These are phyloP conservation scores for Podospora didyma DNA, from an alignment of 495 filamentous ascomycete species.

Conservation along the genomic window DNA sequence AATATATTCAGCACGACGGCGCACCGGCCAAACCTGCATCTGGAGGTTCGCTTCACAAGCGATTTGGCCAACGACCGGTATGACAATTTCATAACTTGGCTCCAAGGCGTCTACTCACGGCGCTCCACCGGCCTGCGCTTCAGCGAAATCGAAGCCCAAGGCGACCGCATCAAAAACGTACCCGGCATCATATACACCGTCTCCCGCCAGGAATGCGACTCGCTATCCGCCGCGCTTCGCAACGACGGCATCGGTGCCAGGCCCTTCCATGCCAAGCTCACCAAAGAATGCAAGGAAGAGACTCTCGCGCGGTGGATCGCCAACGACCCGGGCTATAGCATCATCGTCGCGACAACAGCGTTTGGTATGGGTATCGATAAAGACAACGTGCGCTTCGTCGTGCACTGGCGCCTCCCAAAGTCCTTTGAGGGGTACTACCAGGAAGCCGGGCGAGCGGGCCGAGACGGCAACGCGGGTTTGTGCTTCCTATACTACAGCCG, in stretches of 20 bases:
- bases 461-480: constrained; percentile 79
- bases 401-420: constrained; percentile 89
- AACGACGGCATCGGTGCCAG: constrained; percentile 61
- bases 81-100: constrained; percentile 66
- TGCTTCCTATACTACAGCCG: constrained; percentile 88
- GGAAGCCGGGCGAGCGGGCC: constrained; percentile 86
- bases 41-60: constrained; percentile 82
- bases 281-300: constrained; percentile 58
- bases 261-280: constrained; percentile 66
- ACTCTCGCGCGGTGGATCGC: constrained; percentile 70
- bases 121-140: constrained; percentile 47
- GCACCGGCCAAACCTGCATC: constrained; percentile 80
- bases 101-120: constrained; percentile 64
- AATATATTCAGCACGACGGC: constrained; percentile 77
- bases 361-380: constrained; percentile 99
- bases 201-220: constrained; percentile 70
- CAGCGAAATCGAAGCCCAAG: constrained; percentile 43
- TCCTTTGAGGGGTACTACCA: constrained; percentile 95
- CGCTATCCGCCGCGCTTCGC: constrained; percentile 61
- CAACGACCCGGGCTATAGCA: constrained; percentile 69
- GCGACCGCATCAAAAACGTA: constrained; percentile 58
- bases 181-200: constrained; percentile 90
- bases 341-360: constrained; percentile 91
- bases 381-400: constrained; percentile 85
- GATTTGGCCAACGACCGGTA: constrained; percentile 70